Evolutionary conservation across 2,329 filamentous ascomycete species (phyloP), one percentile per base, ranked within the genome.

Genomic region (Waltergamsia citrina): DNA sequence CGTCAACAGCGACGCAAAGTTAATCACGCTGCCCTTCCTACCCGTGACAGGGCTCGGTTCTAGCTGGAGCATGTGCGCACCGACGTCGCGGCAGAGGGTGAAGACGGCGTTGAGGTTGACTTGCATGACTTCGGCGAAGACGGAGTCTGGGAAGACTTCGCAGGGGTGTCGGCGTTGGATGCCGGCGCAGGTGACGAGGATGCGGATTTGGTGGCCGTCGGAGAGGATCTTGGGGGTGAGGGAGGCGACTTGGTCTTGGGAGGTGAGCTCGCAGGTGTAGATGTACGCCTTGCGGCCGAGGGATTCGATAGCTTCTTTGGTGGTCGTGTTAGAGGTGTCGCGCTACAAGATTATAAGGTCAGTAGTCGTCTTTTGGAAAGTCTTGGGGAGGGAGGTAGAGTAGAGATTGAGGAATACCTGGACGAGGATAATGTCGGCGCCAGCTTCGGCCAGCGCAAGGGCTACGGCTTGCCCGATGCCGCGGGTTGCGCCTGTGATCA

Each of bases 81-180:
- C 85, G 12, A 85, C 70, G 53, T 88, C 84, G 39, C 85, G 78
- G 59, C 76, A 74, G 36, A 93, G 68, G 1, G 76, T 75, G 61
- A 94, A 94, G 35, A 92, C 84, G 28, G 81, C 71, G 50, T 73
- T 82, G 29, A 94, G 74, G 60, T 95, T 95, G 32, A 94, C 81
- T 64, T 94, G 84, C 27, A 94, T 64, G 20, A 94, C 82, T 48
- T 81, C 74, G 50, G 81, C 71, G 71, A 85, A 93, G 61, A 92
- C 84, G 29, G 65, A 60, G 51, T 82, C 74, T 0, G 85, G 85
- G 51, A 94, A 94, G 38, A 71, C 57, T 46, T 86, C 75, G 28
- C 80, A 77, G 0, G 83, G 75, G 55, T 92, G 82, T 11, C 86
- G 71, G 41, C 78, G 71, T 57, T 94, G 87, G 51, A 94, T 88